Evolutionary conservation across 2,329 filamentous ascomycete species (phyloP).

Genomic region (Colletotrichum filicis): DNA sequence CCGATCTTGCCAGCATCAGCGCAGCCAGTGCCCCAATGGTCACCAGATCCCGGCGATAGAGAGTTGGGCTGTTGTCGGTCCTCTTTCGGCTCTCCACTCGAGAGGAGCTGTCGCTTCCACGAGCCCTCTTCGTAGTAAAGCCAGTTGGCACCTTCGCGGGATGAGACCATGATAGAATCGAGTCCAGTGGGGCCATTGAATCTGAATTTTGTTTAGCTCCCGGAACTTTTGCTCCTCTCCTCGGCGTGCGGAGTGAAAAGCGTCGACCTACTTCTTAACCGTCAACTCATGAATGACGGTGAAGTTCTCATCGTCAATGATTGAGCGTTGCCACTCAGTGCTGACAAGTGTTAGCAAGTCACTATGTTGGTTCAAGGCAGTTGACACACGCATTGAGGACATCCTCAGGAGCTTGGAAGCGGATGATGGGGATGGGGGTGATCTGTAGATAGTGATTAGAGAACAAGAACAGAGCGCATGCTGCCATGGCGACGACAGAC

Average conservation of each 20-base stretch:
- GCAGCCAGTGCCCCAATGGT: neutral
- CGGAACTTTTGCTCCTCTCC: fast-evolving
- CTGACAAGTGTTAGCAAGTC: neutral
- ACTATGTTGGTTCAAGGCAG: neutral
- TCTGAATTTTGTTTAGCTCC: neutral
- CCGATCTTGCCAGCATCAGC: neutral
- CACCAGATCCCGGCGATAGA: neutral
- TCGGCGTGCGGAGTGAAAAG: neutral
- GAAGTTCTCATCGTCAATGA: neutral
- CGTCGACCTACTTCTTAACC: neutral
- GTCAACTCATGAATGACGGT: neutral
- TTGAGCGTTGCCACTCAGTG: neutral
- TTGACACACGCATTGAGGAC: neutral
- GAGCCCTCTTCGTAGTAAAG: neutral
- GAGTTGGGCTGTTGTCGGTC: neutral
- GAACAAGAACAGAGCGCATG: neutral
- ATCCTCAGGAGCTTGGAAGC: neutral
- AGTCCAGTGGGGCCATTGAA: neutral
- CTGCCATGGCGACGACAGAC: neutral
- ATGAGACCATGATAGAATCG: neutral
- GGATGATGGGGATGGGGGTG: neutral
- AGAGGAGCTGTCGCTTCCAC: neutral
- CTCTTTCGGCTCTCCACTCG: neutral
- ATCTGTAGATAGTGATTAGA: neutral
- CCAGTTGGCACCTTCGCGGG: neutral